Evolutionary conservation across 2,329 filamentous ascomycete genomes (phyloP).

Genomic region (Monosporascus sp.): DNA sequence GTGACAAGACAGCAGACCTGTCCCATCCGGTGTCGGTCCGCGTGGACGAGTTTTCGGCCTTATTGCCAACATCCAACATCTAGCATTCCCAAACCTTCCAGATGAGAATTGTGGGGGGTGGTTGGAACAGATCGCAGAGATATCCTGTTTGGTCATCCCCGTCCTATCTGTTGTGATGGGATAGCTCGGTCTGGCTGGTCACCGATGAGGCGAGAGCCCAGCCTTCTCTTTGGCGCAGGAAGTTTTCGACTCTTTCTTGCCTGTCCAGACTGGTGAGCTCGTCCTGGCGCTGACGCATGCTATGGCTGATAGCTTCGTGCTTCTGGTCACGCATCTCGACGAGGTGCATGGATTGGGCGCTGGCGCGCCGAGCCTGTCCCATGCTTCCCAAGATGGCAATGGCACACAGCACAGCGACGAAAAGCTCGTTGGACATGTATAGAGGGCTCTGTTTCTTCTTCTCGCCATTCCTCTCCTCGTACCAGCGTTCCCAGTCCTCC

Average conservation of each 20-base stretch:
- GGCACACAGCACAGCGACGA: conserved; percentile 66
- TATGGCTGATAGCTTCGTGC: conserved; percentile 59
- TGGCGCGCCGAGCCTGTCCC: conserved; percentile 67
- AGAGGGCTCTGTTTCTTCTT: conserved; percentile 47
- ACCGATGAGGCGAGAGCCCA: conserved; percentile 19
- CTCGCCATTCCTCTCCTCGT: conserved; percentile 47
- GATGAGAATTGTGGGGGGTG: not conserved
- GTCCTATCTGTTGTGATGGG: conserved; percentile 3
- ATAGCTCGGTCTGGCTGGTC: conserved; percentile 1
- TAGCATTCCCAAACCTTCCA: too few species aligned
- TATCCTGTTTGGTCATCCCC: not conserved
- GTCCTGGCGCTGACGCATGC: conserved; percentile 49
- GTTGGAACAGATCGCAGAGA: not conserved
- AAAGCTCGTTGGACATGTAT: conserved; percentile 75
- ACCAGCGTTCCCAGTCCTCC: conserved; percentile 94
- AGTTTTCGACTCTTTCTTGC: conserved; percentile 69
- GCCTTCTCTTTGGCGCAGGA: conserved; percentile 66
- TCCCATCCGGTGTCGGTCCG: too few species aligned
- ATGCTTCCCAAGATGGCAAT: conserved; percentile 66
- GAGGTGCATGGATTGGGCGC: conserved; percentile 54
- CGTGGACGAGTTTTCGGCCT: too few species aligned
- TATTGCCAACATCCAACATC: not conserved
- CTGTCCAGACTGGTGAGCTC: conserved; percentile 48
- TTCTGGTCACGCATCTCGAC: conserved; percentile 64
- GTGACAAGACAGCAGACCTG: not conserved